phyloP scores from a whole-genome alignment of 2,329 filamentous ascomycete genomes.

The Madurella mycetomatis region DNA sequence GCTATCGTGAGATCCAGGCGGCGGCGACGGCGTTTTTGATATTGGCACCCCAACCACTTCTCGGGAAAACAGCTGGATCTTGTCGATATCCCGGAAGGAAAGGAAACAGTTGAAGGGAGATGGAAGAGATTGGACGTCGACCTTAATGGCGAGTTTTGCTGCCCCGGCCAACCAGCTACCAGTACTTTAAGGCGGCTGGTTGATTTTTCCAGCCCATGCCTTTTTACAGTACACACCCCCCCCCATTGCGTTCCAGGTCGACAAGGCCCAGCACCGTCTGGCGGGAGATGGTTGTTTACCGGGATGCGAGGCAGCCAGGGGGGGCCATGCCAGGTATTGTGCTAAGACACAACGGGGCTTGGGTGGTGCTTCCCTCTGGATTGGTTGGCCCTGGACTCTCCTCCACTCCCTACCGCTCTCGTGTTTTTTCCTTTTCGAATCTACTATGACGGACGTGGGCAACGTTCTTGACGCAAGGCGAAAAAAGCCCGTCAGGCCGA shows the following conservation, averaged over 20 bases:
- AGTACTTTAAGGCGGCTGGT: slow-evolving; percentile 7
- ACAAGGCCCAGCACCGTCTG: slow-evolving; percentile 1
- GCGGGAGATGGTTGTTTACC: slow-evolving; percentile 20
- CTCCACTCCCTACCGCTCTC: slow-evolving; percentile 7
- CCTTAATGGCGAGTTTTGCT: slow-evolving; percentile 7
- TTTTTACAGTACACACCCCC: slow-evolving; percentile 3
- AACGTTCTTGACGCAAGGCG: slow-evolving; percentile 11
- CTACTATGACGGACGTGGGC: slow-evolving; percentile 8
- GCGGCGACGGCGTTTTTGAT: slow-evolving; percentile 1
- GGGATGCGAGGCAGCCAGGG: slow-evolving; percentile 23
- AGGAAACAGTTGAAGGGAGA: background rate
- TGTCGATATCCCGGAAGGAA: background rate
- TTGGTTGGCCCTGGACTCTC: slow-evolving; percentile 23
- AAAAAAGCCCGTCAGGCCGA: background rate
- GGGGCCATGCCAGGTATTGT: slow-evolving; percentile 25
- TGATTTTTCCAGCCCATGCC: slow-evolving; percentile 18
- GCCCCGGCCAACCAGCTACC: slow-evolving; percentile 12
- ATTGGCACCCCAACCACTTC: background rate
- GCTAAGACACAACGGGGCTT: slow-evolving; percentile 27
- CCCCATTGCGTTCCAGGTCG: slow-evolving; percentile 10
- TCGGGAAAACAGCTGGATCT: slow-evolving; percentile 1
- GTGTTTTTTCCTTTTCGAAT: slow-evolving; percentile 5
- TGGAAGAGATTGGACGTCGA: background rate
- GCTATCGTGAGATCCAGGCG: slow-evolving; percentile 9
- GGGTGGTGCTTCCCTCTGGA: slow-evolving; percentile 21